A percentile compares a stretch with the other conserved stretches of the same genome.
Evolutionary conservation across 2,329 filamentous ascomycete species (phyloP).

Genomic region (Trichoderma gracile): DNA sequence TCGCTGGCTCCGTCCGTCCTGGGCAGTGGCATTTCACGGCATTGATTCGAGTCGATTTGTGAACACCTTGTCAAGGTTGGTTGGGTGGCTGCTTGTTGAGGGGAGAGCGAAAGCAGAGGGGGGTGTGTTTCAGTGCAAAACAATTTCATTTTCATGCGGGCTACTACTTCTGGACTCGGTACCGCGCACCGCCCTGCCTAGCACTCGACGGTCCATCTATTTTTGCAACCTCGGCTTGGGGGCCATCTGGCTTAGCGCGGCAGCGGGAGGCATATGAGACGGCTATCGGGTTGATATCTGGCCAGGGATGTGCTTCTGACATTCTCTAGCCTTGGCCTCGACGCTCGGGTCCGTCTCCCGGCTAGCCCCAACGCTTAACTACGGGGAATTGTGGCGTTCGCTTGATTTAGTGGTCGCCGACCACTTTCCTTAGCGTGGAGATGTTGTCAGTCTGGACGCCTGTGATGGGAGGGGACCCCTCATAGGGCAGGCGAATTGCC

Average conservation of each 20-base stretch:
- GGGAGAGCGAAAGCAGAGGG: not conserved
- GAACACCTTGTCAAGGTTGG: not conserved
- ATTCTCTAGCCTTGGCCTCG: conserved; percentile 5
- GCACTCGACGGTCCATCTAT: conserved; percentile 6
- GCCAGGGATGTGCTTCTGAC: conserved; percentile 19
- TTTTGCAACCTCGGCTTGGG: conserved; percentile 12
- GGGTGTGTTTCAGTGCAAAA: conserved; percentile 14
- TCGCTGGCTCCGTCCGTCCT: not conserved
- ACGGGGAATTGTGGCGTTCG: conserved; percentile 23
- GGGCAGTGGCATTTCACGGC: not conserved
- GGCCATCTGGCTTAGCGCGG: conserved; percentile 18
- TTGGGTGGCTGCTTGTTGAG: not conserved
- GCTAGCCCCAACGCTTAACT: conserved; percentile 23
- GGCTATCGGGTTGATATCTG: conserved; percentile 19
- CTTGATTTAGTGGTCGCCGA: conserved; percentile 19
- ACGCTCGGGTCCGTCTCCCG: conserved; percentile 18
- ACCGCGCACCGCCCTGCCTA: not conserved
- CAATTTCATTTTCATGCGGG: conserved; percentile 8
- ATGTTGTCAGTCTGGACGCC: conserved; percentile 2
- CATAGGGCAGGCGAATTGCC: conserved; percentile 20
- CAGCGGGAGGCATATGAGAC: conserved; percentile 10
- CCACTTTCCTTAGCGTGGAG: conserved; percentile 13
- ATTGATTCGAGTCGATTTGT: not conserved
- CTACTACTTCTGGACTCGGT: not conserved
- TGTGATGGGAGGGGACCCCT: not conserved